Evolutionary conservation across 495 filamentous ascomycete species (phyloP), one percentile per base, ranked within the genome.

Genomic region (Annulohypoxylon bovei): DNA sequence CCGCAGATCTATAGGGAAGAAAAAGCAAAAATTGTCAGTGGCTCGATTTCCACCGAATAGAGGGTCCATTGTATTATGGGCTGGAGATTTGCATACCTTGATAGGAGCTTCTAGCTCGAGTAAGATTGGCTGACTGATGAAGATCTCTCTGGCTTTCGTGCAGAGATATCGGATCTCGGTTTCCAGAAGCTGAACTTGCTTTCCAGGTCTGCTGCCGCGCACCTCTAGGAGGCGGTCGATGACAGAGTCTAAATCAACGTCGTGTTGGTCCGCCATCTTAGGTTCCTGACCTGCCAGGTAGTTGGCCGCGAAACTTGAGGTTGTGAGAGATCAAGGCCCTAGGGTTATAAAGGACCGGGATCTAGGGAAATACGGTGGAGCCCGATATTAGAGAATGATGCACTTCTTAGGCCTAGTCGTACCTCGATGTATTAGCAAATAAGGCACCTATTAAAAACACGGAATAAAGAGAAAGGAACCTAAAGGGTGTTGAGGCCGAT

Each of bases 241-340:
- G 87, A 99, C 97, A 74, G 95, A 98, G 80, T 99, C 96, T 83
- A 99, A 87, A 84, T 99, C 96, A 81, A 98, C 94, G 80, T 99
- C 95, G 79, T 91, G 90, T 81, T 94, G 88, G 83, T 98, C 96
- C 83, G 96, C 94, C 95, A 99, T 99, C 77, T 77, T 77, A 74
- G 65, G 66, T 70, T 82, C 77, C 76, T 82, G 76, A 77, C 80
- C 80, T 77, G 78, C 77, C 80, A 78, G 74, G 72, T 72, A 75
- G 74, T 77, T 78, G 78, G 80, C 80, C 71, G 67, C 73, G 66
- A 71, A 69, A 65, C 46, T 76, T 37, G 64, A 42, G 47, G 14
- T 52, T 73, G 64, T 65, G 61, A 72, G 73, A 69, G 59, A 71
- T 76, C 65, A 77, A 59, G 70, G 56, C 72, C 54, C 63, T 62